Evolutionary conservation across 306 rosid genomes (phyloP).

Genomic region (Oemleria cerasiformis): DNA sequence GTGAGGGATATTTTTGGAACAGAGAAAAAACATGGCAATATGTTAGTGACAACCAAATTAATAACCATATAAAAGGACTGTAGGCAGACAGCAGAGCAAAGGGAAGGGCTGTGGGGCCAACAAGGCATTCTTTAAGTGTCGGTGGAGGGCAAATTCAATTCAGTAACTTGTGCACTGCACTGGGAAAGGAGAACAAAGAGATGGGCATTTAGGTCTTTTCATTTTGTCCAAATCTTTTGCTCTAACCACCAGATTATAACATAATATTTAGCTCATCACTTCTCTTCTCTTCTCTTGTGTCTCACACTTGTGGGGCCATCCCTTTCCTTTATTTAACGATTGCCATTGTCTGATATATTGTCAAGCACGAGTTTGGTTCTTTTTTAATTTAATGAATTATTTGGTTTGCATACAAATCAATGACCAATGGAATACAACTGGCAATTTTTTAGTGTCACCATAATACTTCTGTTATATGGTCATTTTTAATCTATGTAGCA

Average conservation of each 20-base stretch:
- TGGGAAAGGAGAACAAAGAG: neutral
- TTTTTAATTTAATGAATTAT: neutral
- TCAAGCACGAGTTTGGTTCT: neutral
- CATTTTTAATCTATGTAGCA: too few species aligned
- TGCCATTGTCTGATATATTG: neutral
- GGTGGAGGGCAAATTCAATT: slow-evolving; percentile 10
- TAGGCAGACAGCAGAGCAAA: neutral
- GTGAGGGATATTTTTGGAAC: neutral
- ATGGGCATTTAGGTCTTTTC: slow-evolving; percentile 3
- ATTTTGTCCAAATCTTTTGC: neutral
- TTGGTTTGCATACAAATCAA: too few species aligned
- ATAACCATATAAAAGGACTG: neutral
- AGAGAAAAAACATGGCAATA: neutral
- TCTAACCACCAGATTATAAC: slow-evolving; percentile 4
- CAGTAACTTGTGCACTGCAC: slow-evolving; percentile 4
- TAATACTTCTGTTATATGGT: too few species aligned
- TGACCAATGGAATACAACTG: too few species aligned
- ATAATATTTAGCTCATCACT: neutral
- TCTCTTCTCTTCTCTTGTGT: neutral
- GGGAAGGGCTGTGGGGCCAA: neutral
- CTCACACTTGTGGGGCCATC: neutral
- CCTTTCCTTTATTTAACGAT: neutral
- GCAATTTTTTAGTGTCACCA: too few species aligned
- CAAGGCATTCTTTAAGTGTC: slow-evolving; percentile 9
- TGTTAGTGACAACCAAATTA: neutral